Base-by-base conservation (phyloP, 768 basidiomycete species). In the Podaxis sp. region DNA sequence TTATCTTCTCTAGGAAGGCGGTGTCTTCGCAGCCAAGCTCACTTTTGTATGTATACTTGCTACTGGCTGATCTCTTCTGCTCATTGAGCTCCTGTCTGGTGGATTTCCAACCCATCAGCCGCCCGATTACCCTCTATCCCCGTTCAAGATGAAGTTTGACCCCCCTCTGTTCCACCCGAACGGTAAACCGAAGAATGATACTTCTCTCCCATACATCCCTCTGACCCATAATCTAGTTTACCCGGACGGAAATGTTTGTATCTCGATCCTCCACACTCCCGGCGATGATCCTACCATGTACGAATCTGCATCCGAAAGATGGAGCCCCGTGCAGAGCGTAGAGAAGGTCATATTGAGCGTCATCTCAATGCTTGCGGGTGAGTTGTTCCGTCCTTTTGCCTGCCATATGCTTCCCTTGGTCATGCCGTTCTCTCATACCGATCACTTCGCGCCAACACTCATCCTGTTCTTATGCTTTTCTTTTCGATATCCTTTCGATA, bases 101-200 rank as follows among this genome's bases (percentile, higher is more conserved):
- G 54, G 64, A 55, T 61, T 28, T 52, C 36, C 19, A 30, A 52
- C 26, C 51, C 54, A 38, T 42, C 58, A 95, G 94, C 95, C 95
- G 0, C 73, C 83, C 42, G 97, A 99, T 72, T 99, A 99, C 76
- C 97, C 97, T 36, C 79, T 99, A 70, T 96, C 93, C 57, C 97
- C 97, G 19, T 99, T 99, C 88, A 98, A 95, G 80, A 99, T 99
- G 97, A 94, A 86, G 71, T 99, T 99, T 70, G 95, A 98, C 51
- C 97, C 97, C 2, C 96, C 96, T 2, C 74, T 99, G 60, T 92
- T 98, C 76, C 97, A 99, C 76, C 97, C 97, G 17, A 99, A 99
- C 74, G 91, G 97, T 96, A 68, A 75, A 91, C 77, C 57, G 33
- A 52, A 40, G 54, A 56, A 39, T 59, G 17, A 54, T 33, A 40